These are phyloP conservation scores for Pichia kluyveri DNA, from an alignment of 805 yeast species.

Conservation along the genomic window DNA sequence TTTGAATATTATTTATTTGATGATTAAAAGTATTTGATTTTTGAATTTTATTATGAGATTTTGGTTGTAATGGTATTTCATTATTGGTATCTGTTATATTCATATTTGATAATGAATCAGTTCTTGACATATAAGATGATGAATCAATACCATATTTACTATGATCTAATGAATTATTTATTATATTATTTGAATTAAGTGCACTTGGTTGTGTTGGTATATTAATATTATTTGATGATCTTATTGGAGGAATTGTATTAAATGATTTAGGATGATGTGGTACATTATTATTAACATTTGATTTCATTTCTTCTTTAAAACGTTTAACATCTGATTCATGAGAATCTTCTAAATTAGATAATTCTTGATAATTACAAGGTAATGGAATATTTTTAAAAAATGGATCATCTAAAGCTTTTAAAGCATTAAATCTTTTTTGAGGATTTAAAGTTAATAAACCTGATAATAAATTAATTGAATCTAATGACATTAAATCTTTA, in stretches of 20 bases:
- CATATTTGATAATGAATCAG: neutral
- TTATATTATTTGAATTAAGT: slow-evolving; percentile 17
- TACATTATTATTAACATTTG: slow-evolving; percentile 5
- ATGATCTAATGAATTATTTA: slow-evolving; percentile 4
- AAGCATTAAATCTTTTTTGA: slow-evolving; percentile 62
- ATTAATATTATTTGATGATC: neutral
- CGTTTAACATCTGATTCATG: slow-evolving; percentile 78
- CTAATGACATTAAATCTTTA: slow-evolving; percentile 19
- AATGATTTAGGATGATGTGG: neutral
- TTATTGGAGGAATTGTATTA: neutral
- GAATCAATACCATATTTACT: slow-evolving; percentile 8
- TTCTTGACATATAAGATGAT: slow-evolving; percentile 3
- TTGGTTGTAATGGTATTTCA: too few species aligned
- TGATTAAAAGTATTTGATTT: neutral
- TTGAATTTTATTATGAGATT: neutral
- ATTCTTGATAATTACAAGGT: slow-evolving; percentile 43
- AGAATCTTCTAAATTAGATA: slow-evolving; percentile 72
- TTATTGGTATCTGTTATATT: neutral
- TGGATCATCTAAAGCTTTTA: slow-evolving; percentile 60
- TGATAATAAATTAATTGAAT: slow-evolving; percentile 48
- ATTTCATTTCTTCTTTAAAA: slow-evolving; percentile 32
- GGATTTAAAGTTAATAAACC: slow-evolving; percentile 68
- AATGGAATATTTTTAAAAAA: slow-evolving; percentile 64
- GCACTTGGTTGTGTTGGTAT: neutral
- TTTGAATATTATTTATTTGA: neutral